Base-by-base conservation (phyloP, 139 green algal species). In the Asterochloris erici region DNA sequence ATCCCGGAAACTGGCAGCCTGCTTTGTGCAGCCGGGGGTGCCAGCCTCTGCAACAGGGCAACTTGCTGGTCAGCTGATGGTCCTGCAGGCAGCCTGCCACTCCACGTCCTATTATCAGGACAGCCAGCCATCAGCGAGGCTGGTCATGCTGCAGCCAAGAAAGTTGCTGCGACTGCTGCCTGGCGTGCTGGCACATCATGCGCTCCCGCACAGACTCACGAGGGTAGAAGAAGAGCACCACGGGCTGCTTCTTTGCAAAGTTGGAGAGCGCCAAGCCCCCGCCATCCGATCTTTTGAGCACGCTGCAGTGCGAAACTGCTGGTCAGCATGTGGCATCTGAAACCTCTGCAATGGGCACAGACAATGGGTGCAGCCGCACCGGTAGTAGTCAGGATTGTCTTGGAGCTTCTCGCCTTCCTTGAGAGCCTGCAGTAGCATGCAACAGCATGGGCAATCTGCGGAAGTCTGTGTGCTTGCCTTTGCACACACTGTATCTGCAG, bases 1-100 rank as follows among this genome's bases (percentile, higher is more conserved):
- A 73, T 94, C 91, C 19, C 91, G 81, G 86, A 94, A 94, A 74
- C 84, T 88, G 88, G 89, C 93, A 19, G 87, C 90, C 87, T 93
- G 77, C 70, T 82, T 83, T 28, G 82, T 85, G 82, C 82, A 85
- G 15, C 82, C 82, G 14, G 82, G 82, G 13, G 82, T 82, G 11
- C 74, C 75, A 54, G 82, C 82, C 75, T 77, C 29, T 21, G 9
- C 26, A 73, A 16, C 17, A 60, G 21, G 63, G 26, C 19, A 26
- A 12, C 1, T 12, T 54, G 21, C 29, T 76, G 0, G 21, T 54
- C 9, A 76, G 17, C 19, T 76, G 70, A 26, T 54, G 70, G 47
- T n/a, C 66, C 6, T 71, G 17, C 17, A 1, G 6, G 24, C 29
- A 76, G 70, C 23, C 28, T 76, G 21, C 28, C 14, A n/a, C 0